Evolutionary conservation across 106 monocot genomes (phyloP).

Genomic region (Acorus calamus): DNA sequence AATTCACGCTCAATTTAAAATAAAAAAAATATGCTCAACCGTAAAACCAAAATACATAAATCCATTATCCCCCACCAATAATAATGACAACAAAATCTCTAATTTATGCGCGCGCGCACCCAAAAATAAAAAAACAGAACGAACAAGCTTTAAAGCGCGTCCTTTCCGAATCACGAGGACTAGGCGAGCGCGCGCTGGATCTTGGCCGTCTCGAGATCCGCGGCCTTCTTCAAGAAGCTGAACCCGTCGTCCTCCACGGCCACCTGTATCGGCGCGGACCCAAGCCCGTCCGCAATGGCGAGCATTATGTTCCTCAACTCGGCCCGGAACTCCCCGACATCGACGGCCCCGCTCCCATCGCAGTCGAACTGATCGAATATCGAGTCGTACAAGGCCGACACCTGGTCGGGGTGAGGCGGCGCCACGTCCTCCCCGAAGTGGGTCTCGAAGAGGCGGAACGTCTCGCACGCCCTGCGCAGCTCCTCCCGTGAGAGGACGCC

Average conservation of each 20-base stretch:
- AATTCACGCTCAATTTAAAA: too few relatives aligned
- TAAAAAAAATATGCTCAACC: too few relatives aligned
- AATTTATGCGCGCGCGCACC: too few relatives aligned
- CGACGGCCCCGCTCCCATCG: slow-evolving; percentile 37
- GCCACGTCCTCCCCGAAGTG: slow-evolving; percentile 35
- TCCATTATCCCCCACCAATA: too few relatives aligned
- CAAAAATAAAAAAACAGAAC: too few relatives aligned
- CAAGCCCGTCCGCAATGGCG: slow-evolving; percentile 55
- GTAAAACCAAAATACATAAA: too few relatives aligned
- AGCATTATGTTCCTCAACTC: slow-evolving; percentile 70
- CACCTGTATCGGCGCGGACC: slow-evolving; percentile 53
- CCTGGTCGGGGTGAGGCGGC: slow-evolving; percentile 19
- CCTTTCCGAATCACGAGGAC: too few relatives aligned
- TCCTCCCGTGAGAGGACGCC: slow-evolving; percentile 19
- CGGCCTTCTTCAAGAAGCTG: slow-evolving; percentile 54
- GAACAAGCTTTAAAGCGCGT: too few relatives aligned
- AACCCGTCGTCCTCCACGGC: slow-evolving; percentile 61
- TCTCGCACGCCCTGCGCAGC: slow-evolving; percentile 30
- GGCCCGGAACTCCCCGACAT: slow-evolving; percentile 45
- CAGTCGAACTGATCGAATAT: slow-evolving; percentile 45
- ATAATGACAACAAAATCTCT: too few relatives aligned
- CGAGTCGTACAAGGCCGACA: slow-evolving; percentile 23
- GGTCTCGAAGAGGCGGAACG: slow-evolving; percentile 34
- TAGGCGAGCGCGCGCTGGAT: not conserved
- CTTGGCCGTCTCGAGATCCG: slow-evolving; percentile 36